Evolutionary conservation across 1,284 basidiomycete species (phyloP).

Genomic region (Melampsora americana): DNA sequence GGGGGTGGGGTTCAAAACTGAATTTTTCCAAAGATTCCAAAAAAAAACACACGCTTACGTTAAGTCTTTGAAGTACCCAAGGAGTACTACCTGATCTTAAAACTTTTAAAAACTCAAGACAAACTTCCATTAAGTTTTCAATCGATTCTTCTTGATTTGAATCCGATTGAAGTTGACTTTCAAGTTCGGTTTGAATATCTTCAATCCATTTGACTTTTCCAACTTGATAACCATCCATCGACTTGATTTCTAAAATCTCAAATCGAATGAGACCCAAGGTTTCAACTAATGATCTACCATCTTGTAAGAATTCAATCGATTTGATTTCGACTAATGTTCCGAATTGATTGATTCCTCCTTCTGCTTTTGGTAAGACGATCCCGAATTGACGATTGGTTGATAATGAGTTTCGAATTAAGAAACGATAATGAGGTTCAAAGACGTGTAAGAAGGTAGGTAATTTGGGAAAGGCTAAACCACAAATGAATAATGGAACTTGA

Average conservation of each 20-base stretch:
- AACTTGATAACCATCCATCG: constrained; percentile 82
- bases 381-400: constrained; percentile 75
- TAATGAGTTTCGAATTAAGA: constrained; percentile 89
- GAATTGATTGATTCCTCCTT: constrained; percentile 66
- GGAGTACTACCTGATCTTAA: constrained; percentile 78
- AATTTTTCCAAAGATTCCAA: constrained; percentile 13
- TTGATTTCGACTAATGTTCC: constrained; percentile 90
- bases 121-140: constrained; percentile 69
- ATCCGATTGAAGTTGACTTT: no score
- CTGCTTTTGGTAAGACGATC: constrained; percentile 70
- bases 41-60: constrained; percentile 53
- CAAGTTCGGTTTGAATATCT: no score
- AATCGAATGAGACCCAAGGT: constrained; percentile 80
- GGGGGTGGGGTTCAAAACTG: no score
- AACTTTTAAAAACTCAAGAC: constrained; percentile 73
- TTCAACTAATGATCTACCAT: constrained; percentile 85
- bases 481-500: constrained; percentile 83
- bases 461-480: constrained; percentile 81
- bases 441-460: constrained; percentile 86
- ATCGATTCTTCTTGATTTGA: constrained; percentile 60
- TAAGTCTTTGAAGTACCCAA: constrained; percentile 81
- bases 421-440: constrained; percentile 83
- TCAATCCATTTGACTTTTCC: constrained; percentile 72
- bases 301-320: constrained; percentile 77
- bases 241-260: constrained; percentile 63